These are phyloP conservation scores for Yarrowia divulgata DNA, from an alignment of 805 yeast species.

Conservation along the genomic window DNA sequence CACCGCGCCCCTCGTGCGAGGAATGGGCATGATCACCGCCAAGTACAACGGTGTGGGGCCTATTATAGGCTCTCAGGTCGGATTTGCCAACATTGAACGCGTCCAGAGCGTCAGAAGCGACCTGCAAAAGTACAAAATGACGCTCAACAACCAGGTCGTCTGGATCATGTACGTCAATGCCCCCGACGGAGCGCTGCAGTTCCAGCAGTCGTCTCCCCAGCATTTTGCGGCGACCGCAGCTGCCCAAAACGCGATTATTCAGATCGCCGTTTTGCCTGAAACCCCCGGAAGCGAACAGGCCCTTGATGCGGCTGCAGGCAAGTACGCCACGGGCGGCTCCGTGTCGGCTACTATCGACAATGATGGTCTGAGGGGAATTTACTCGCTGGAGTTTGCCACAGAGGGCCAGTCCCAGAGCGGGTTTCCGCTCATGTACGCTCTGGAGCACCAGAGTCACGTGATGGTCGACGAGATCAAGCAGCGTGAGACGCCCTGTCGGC, in stretches of 20 bases:
- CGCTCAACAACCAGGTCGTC: slow-evolving; percentile 60
- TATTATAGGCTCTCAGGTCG: slow-evolving; percentile 63
- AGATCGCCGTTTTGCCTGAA: slow-evolving; percentile 61
- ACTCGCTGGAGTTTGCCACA: slow-evolving; percentile 40
- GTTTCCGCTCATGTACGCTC: slow-evolving; percentile 58
- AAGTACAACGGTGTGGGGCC: slow-evolving; percentile 52
- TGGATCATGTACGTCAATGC: slow-evolving; percentile 71
- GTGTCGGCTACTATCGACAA: slow-evolving; percentile 52
- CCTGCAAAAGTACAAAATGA: slow-evolving; percentile 61
- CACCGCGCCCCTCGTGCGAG: slow-evolving; percentile 59
- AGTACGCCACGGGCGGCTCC: slow-evolving; percentile 59
- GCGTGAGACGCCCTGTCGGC: slow-evolving; percentile 49
- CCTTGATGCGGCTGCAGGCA: slow-evolving; percentile 70
- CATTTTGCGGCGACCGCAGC: slow-evolving; percentile 56
- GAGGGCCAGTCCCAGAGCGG: slow-evolving; percentile 44
- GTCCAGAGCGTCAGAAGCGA: slow-evolving; percentile 53
- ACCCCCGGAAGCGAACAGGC: slow-evolving; percentile 47
- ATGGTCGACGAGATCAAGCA: slow-evolving; percentile 49
- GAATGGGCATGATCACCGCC: slow-evolving; percentile 66
- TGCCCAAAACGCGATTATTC: slow-evolving; percentile 62
- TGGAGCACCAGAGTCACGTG: slow-evolving; percentile 64
- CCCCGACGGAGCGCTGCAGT: slow-evolving; percentile 45
- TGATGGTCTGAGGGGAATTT: slow-evolving; percentile 25
- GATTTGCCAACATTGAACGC: slow-evolving; percentile 60
- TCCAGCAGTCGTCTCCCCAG: slow-evolving; percentile 45